Evolutionary conservation across 2,329 filamentous ascomycete species (phyloP).

Genomic region (Fusarium sp.): DNA sequence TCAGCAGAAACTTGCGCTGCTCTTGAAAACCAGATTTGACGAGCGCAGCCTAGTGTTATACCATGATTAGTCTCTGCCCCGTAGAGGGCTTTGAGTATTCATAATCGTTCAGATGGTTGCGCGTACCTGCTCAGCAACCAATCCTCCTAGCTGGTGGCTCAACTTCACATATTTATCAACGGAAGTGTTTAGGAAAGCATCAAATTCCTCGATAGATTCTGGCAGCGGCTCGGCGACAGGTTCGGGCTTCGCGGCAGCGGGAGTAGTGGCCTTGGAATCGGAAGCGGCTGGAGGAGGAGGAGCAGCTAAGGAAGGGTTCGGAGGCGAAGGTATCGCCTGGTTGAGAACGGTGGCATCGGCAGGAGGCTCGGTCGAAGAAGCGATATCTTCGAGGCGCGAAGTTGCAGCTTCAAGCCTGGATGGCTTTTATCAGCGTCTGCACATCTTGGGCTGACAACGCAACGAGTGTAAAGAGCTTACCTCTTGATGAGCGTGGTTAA

Average conservation of each 20-base stretch:
- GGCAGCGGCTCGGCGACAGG: slow-evolving; percentile 67
- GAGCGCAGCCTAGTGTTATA: slow-evolving; percentile 54
- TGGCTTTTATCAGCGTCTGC: slow-evolving; percentile 56
- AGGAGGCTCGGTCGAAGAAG: slow-evolving; percentile 73
- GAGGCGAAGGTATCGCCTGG: slow-evolving; percentile 47
- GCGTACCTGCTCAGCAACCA: slow-evolving; percentile 81
- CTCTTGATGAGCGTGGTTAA: slow-evolving; percentile 97
- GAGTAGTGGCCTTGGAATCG: slow-evolving; percentile 47
- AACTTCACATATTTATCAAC: slow-evolving; percentile 80
- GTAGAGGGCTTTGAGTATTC: background rate
- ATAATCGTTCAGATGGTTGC: background rate
- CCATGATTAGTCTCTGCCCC: background rate
- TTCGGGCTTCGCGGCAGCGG: slow-evolving; percentile 45
- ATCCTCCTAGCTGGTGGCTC: slow-evolving; percentile 78
- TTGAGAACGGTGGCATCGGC: slow-evolving; percentile 58
- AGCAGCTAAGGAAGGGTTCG: slow-evolving; percentile 42
- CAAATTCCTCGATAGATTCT: slow-evolving; percentile 86
- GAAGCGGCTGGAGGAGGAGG: slow-evolving; percentile 45
- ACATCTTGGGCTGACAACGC: background rate
- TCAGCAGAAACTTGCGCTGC: slow-evolving; percentile 86
- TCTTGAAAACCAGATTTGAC: slow-evolving; percentile 76
- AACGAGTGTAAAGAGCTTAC: slow-evolving; percentile 57
- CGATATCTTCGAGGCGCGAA: slow-evolving; percentile 94
- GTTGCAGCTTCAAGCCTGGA: slow-evolving; percentile 94
- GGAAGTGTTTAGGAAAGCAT: slow-evolving; percentile 75